A percentile compares a stretch with the other conserved stretches of the same genome.
These are phyloP conservation scores for Skeletonema grethae DNA, from an alignment of 108 stramenopile genomes.

Conservation along the genomic window DNA sequence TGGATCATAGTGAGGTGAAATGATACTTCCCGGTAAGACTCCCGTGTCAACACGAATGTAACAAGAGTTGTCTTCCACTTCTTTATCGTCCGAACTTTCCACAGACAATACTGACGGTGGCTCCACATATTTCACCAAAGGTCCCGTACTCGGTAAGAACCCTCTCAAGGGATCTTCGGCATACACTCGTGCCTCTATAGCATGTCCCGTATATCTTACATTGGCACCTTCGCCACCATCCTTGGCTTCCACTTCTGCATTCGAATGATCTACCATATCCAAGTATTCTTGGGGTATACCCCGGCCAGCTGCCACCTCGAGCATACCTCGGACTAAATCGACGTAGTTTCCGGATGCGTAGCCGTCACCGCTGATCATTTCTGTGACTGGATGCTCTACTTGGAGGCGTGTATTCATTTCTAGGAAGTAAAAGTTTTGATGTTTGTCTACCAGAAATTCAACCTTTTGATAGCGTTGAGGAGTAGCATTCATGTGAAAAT, in stretches of 20 bases:
- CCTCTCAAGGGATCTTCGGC: conserved; percentile 97
- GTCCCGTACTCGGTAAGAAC: conserved; percentile 92
- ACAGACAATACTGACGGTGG: conserved; percentile 38
- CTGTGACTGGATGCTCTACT: conserved; percentile 98
- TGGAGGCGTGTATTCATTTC: conserved; percentile 98
- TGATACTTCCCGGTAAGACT: conserved; percentile 84
- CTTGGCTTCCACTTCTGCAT: conserved; percentile 18
- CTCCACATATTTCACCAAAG: conserved; percentile 69
- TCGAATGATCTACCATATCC: conserved; percentile 50
- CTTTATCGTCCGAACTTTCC: conserved; percentile 5
- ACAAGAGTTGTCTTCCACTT: conserved; percentile 18
- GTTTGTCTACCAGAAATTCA: conserved; percentile 93
- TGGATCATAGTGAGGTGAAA: conserved; percentile 95
- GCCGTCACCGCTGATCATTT: conserved; percentile 71
- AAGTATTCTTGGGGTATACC: conserved; percentile 60
- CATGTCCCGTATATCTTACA: conserved; percentile 68
- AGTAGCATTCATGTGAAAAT: too few relatives aligned
- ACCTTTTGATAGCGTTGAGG: background rate
- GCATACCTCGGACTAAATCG: conserved; percentile 94
- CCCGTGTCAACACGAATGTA: conserved; percentile 92
- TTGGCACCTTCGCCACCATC: conserved; percentile 49
- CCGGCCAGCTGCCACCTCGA: conserved; percentile 83
- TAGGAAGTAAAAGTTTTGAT: conserved; percentile 95
- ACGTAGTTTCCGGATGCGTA: conserved; percentile 40
- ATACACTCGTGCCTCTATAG: conserved; percentile 93